A percentile compares a stretch with the other conserved stretches of the same genome.
Evolutionary conservation across 768 basidiomycete species (phyloP).

Genomic region (Lentinula edodes): DNA sequence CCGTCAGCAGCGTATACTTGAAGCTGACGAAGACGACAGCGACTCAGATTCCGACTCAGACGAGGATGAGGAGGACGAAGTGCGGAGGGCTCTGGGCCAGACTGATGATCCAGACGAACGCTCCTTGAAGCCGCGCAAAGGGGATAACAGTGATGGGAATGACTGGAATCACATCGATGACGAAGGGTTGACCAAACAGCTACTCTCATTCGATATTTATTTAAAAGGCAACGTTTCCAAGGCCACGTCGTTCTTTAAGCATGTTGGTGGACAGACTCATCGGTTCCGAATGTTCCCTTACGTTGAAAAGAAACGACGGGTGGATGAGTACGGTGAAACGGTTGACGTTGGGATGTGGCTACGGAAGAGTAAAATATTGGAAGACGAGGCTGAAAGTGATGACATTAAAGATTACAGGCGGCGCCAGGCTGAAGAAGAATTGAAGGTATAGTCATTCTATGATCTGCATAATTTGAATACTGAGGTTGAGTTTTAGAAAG

Average conservation of each 20-base stretch:
- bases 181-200: conserved; percentile 65
- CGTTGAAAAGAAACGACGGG: conserved; percentile 84
- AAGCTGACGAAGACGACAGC: conserved; percentile 89
- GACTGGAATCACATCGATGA: conserved; percentile 77
- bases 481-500: conserved; percentile 44
- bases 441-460: conserved; percentile 47
- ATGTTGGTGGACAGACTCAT: conserved; percentile 59
- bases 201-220: conserved; percentile 93
- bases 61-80: conserved; percentile 58
- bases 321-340: conserved; percentile 95
- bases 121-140: conserved; percentile 32
- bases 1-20: conserved; percentile 82
- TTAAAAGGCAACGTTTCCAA: conserved; percentile 94
- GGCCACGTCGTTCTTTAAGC: conserved; percentile 84
- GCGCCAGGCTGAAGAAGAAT: conserved; percentile 73
- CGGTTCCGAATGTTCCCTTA: conserved; percentile 98
- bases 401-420: conserved; percentile 70
- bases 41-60: conserved; percentile 70
- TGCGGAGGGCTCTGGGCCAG: conserved; percentile 49
- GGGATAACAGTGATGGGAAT: conserved; percentile 43
- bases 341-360: conserved; percentile 97
- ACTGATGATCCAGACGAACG: conserved; percentile 29
- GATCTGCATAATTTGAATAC: conserved; percentile 4
- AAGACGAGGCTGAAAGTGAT: conserved; percentile 83
- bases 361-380: conserved; percentile 83